phyloP scores from a whole-genome alignment of 768 basidiomycete species.

The Gyrodon lividus region DNA sequence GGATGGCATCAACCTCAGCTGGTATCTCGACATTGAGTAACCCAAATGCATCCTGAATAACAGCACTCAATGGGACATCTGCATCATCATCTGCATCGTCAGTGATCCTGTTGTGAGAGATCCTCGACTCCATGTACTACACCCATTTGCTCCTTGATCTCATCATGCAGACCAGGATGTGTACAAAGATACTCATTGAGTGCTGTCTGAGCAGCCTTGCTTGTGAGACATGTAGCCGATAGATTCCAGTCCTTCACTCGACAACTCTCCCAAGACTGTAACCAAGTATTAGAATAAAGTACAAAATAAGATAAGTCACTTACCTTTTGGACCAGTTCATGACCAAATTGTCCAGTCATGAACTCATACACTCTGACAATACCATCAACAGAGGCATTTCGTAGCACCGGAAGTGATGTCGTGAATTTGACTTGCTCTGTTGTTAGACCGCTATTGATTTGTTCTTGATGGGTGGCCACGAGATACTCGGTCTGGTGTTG shows the following conservation, averaged over 20 bases:
- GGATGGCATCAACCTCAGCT: too few relatives aligned
- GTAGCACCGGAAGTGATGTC: slow-evolving; percentile 19
- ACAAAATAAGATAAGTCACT: neutral
- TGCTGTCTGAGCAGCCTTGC: slow-evolving; percentile 10
- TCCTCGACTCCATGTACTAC: slow-evolving; percentile 1
- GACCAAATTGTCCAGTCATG: slow-evolving; percentile 8
- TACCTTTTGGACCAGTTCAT: slow-evolving; percentile 19
- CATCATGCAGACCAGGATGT: slow-evolving; percentile 10
- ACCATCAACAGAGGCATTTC: slow-evolving; percentile 18
- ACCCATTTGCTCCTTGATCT: slow-evolving; percentile 11
- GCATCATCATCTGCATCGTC: neutral
- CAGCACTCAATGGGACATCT: slow-evolving; percentile 5
- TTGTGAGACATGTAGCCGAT: slow-evolving; percentile 17
- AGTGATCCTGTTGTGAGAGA: too few relatives aligned
- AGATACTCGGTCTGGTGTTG: slow-evolving; percentile 15
- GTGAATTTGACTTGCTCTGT: slow-evolving; percentile 15
- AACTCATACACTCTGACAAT: slow-evolving; percentile 19
- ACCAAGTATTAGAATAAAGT: neutral
- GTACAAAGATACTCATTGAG: slow-evolving; percentile 13
- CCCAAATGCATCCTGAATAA: slow-evolving; percentile 2
- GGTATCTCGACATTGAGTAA: too few relatives aligned
- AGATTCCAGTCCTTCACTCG: slow-evolving; percentile 16
- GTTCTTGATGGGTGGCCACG: slow-evolving; percentile 14
- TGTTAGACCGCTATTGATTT: slow-evolving; percentile 12
- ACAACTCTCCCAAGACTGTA: slow-evolving; percentile 17